Conservation (phyloP, 441 rosid species). For the Populus hybrid region DNA sequence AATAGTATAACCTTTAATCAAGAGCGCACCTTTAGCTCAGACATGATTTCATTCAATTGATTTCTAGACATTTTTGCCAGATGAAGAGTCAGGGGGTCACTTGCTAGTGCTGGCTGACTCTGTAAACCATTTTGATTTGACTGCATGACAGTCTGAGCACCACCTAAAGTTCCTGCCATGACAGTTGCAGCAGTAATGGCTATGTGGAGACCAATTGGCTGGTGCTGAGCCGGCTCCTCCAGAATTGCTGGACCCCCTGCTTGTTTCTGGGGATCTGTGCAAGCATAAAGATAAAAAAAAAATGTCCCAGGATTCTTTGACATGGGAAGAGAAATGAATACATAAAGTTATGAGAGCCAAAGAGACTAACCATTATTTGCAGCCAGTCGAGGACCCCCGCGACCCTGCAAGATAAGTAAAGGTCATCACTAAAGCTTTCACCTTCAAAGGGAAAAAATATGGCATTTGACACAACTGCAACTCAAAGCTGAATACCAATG, state of each 20-base stretch:
- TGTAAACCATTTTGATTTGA: conserved; percentile 50
- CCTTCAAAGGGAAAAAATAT: conserved; percentile 6
- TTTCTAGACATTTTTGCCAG: conserved; percentile 86
- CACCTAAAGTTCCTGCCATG: conserved; percentile 82
- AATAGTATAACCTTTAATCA: conserved; percentile 6
- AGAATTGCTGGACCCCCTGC: conserved; percentile 46
- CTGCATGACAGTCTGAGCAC: conserved; percentile 52
- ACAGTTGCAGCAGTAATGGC: conserved; percentile 75
- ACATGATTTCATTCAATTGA: conserved; percentile 73
- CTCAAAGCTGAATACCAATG: background rate
- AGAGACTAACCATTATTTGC: conserved; percentile 50
- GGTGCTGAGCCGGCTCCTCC: conserved; percentile 53
- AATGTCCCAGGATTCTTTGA: conserved; percentile 1
- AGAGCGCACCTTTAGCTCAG: conserved; percentile 69
- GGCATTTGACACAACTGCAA: background rate
- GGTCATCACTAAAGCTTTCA: conserved; percentile 7
- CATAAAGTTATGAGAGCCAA: conserved; percentile 6
- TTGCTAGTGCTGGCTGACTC: conserved; percentile 47
- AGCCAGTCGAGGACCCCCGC: conserved; percentile 79
- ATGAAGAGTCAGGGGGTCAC: conserved; percentile 86
- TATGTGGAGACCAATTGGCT: conserved; percentile 82
- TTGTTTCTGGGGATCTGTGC: conserved; percentile 61
- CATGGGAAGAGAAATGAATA: conserved; percentile 8
- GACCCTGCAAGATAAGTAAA: conserved; percentile 59
- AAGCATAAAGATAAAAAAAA: conserved; percentile 11